These are phyloP conservation scores for Solanum peruvianum DNA, from an alignment of 257 asterid species.

Conservation along the genomic window DNA sequence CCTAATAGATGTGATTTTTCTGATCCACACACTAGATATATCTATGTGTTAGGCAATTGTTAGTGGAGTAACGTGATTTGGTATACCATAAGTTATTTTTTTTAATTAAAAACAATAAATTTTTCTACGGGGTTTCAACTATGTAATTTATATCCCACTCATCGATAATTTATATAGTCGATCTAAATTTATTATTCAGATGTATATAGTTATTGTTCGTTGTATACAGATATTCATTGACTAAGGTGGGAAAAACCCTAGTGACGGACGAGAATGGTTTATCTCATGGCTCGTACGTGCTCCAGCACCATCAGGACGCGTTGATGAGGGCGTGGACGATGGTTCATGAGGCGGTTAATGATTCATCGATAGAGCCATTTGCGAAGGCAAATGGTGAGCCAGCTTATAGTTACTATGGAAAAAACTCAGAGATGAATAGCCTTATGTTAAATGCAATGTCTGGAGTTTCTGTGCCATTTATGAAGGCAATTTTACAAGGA, in stretches of 20 bases:
- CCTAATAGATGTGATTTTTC: background rate
- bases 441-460: slow-evolving; percentile 23
- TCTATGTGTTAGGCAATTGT: background rate
- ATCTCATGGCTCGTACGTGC: slow-evolving; percentile 14
- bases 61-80: background rate
- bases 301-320: slow-evolving; percentile 20
- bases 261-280: slow-evolving; percentile 3
- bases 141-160: background rate
- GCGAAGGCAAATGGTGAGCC: slow-evolving; percentile 11
- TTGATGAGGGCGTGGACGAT: slow-evolving; percentile 17
- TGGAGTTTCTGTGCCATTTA: slow-evolving; percentile 19
- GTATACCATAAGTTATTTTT: background rate
- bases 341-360: slow-evolving; percentile 16
- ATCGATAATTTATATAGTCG: background rate
- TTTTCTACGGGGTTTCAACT: background rate
- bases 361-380: slow-evolving; percentile 12
- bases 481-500: slow-evolving; percentile 9
- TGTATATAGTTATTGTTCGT: background rate
- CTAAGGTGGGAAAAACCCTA: slow-evolving; percentile 15
- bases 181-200: background rate
- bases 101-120: background rate
- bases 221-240: slow-evolving; percentile 9
- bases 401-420: slow-evolving; percentile 10
- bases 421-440: slow-evolving; percentile 9
- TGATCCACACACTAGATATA: background rate